phyloP scores from a whole-genome alignment of 495 filamentous ascomycete genomes.

The Neurospora terricola region DNA sequence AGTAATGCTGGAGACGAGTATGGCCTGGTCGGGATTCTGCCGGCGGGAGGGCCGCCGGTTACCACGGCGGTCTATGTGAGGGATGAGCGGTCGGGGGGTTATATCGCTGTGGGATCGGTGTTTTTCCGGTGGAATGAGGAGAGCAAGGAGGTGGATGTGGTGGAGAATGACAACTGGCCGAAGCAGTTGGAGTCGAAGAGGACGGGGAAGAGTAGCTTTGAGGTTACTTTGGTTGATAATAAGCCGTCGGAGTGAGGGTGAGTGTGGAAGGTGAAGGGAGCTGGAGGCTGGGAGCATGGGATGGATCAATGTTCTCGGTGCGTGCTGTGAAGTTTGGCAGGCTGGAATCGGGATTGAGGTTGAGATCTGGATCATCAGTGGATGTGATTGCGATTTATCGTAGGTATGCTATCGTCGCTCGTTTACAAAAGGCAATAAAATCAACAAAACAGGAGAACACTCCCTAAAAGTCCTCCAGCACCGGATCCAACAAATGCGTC shows the following conservation, averaged over 20 bases:
- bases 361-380: neutral
- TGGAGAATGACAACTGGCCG: conserved; percentile 2
- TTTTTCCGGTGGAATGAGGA: conserved; percentile 2
- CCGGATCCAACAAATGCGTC: conserved; percentile 9
- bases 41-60: neutral
- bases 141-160: conserved; percentile 1
- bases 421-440: neutral
- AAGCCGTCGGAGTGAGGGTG: neutral
- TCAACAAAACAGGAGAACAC: neutral
- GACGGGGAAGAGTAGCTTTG: neutral
- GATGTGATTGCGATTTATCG: too few species aligned
- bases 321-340: neutral
- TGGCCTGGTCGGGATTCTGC: neutral
- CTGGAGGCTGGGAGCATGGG: neutral
- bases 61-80: conserved; percentile 3
- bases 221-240: conserved; percentile 3
- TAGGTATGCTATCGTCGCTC: neutral
- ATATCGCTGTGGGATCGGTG: neutral
- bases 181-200: neutral
- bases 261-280: neutral
- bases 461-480: neutral
- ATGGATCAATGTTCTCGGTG: neutral
- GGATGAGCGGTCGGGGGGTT: neutral
- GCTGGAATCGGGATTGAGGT: neutral
- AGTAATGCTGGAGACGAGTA: neutral